Percentiles rank a stretch among this genome's conserved stretches.
phyloP scores from a whole-genome alignment of 2,329 filamentous ascomycete species.

The Aureobasidium zeae region DNA sequence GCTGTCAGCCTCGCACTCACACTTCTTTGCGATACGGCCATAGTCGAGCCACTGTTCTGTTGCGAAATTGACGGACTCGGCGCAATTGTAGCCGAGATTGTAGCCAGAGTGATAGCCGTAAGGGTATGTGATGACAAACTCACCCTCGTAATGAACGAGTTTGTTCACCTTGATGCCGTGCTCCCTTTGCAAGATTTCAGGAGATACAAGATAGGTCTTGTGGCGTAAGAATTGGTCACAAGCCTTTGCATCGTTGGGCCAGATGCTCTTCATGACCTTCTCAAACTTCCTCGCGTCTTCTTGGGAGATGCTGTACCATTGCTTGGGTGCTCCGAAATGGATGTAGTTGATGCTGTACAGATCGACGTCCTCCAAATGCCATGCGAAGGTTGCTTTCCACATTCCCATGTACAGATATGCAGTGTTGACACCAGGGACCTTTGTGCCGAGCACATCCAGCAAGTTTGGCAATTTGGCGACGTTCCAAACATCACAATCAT shows the following conservation, averaged over 20 bases:
- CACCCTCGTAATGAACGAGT: conserved; percentile 87
- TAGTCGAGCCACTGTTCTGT: conserved; percentile 92
- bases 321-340: conserved; percentile 95
- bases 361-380: conserved; percentile 97
- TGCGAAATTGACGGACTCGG: conserved; percentile 97
- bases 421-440: conserved; percentile 95
- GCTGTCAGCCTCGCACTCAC: conserved; percentile 92
- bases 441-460: conserved; percentile 85
- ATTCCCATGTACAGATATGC: conserved; percentile 96
- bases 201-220: conserved; percentile 95
- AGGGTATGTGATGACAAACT: conserved; percentile 97
- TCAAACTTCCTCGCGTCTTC: conserved; percentile 89
- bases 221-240: conserved; percentile 94
- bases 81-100: conserved; percentile 96
- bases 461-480: conserved; percentile 89
- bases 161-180: conserved; percentile 96
- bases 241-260: conserved; percentile 89
- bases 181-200: conserved; percentile 72
- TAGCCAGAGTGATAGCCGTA: conserved; percentile 98
- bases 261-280: conserved; percentile 85
- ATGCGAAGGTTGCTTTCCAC: conserved; percentile 99
- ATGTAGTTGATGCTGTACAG: conserved; percentile 99
- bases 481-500: conserved; percentile 79
- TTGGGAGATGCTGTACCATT: conserved; percentile 99
- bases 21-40: conserved; percentile 91